Percentiles rank a stretch among this genome's conserved stretches.
Evolutionary conservation across 257 asterid genomes (phyloP).

Genomic region (Przewalskia tangutica): DNA sequence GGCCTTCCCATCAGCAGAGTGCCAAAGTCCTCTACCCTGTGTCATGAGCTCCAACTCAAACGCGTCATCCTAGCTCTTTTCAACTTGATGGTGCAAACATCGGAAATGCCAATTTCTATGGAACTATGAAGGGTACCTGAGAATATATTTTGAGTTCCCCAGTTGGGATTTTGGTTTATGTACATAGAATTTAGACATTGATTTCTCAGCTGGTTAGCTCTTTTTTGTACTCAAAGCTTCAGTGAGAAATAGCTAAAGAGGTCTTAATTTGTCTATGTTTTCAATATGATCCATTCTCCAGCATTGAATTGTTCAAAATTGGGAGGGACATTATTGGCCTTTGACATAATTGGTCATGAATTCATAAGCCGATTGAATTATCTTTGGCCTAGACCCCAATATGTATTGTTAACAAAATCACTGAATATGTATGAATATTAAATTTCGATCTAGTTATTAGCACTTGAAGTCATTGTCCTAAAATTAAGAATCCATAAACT

Average conservation of each 20-base stretch:
- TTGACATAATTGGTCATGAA: neutral
- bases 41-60: neutral
- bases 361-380: neutral
- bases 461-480: neutral
- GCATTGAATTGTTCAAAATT: neutral
- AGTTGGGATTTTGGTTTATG: slow-evolving; percentile 5
- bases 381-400: no score
- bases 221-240: neutral
- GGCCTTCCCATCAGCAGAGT: slow-evolving; percentile 18
- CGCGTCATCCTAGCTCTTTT: neutral
- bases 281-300: neutral
- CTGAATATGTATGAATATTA: neutral
- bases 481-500: no score
- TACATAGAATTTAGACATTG: neutral
- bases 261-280: neutral
- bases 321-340: neutral
- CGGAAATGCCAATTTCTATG: neutral
- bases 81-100: neutral
- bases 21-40: slow-evolving; percentile 1
- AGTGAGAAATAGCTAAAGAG: neutral
- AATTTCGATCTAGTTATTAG: neutral
- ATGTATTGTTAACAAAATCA: no score
- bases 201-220: neutral
- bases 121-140: neutral
- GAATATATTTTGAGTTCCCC: neutral